These are phyloP conservation scores for Omphalea diandra DNA, from an alignment of 441 rosid genomes.

Conservation along the genomic window DNA sequence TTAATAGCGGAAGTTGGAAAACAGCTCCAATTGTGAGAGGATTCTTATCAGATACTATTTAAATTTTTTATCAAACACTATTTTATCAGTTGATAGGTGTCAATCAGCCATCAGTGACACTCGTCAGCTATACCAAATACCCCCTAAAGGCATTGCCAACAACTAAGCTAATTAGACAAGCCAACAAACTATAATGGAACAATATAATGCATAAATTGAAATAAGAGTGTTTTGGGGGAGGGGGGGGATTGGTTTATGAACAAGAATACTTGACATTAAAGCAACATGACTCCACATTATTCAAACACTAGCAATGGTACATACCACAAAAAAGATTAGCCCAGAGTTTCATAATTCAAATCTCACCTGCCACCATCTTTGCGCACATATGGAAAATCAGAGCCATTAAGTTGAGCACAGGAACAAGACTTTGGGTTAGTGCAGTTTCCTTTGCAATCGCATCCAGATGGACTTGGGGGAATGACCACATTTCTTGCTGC, in stretches of 20 bases:
- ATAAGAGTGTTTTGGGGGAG: not conserved
- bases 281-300: not conserved
- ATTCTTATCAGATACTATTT: no score
- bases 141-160: no score
- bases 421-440: slow-evolving; percentile 42
- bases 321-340: slow-evolving; percentile 1
- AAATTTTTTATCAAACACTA: no score
- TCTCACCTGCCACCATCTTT: slow-evolving; percentile 53
- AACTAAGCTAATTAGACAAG: not conserved
- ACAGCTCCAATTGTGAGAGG: no score
- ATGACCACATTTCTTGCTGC: slow-evolving; percentile 33
- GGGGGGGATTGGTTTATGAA: not conserved
- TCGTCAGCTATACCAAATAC: no score
- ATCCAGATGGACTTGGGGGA: slow-evolving; percentile 41
- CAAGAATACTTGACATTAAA: not conserved
- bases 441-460: slow-evolving; percentile 50
- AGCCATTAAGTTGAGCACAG: slow-evolving; percentile 60
- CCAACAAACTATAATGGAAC: not conserved
- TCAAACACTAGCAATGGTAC: not conserved
- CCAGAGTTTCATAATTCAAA: slow-evolving; percentile 13
- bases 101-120: no score
- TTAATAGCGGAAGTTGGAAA: no score
- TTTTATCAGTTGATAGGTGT: no score
- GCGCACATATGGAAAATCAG: slow-evolving; percentile 50
- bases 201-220: no score